Evolutionary conservation across 345 rosid genomes (phyloP).

Genomic region (Cardiospermum halicacabum): DNA sequence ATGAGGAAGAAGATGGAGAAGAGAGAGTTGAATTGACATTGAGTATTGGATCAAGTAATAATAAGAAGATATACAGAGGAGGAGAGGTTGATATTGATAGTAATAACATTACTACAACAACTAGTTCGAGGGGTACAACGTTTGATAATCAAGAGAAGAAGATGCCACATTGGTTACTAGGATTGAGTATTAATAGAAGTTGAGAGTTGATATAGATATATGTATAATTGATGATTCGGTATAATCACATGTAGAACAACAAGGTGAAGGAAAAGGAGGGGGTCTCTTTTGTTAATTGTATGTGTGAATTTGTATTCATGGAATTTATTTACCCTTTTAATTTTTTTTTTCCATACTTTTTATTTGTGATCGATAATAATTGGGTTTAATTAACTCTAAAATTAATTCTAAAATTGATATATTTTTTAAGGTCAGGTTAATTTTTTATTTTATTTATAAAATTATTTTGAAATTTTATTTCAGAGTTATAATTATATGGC

Average conservation of each 20-base stretch:
- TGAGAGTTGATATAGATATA: slow-evolving; percentile 15
- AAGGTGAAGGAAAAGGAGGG: too few relatives aligned
- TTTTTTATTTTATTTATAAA: too few relatives aligned
- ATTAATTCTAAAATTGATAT: too few relatives aligned
- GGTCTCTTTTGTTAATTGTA: too few relatives aligned
- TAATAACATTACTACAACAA: slow-evolving; percentile 43
- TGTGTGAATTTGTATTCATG: too few relatives aligned
- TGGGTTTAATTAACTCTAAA: too few relatives aligned
- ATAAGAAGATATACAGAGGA: slow-evolving; percentile 17
- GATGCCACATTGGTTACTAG: slow-evolving; percentile 71
- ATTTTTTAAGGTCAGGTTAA: too few relatives aligned
- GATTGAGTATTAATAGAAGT: slow-evolving; percentile 47
- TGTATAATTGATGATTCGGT: slow-evolving; percentile 4
- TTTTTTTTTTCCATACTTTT: too few relatives aligned
- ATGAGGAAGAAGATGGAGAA: slow-evolving; percentile 34
- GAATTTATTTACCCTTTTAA: too few relatives aligned
- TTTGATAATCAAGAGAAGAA: slow-evolving; percentile 56
- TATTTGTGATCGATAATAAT: too few relatives aligned
- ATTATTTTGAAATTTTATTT: too few relatives aligned
- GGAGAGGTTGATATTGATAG: slow-evolving; percentile 31
- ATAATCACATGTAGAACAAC: slow-evolving; percentile 13
- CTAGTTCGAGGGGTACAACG: slow-evolving; percentile 54
- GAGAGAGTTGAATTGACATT: slow-evolving; percentile 60
- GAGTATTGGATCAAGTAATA: slow-evolving; percentile 51
- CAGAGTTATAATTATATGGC: too few relatives aligned